Evolutionary conservation across 352 stramenopile genomes (phyloP).

Genomic region (Phytopythium oedochilum): DNA sequence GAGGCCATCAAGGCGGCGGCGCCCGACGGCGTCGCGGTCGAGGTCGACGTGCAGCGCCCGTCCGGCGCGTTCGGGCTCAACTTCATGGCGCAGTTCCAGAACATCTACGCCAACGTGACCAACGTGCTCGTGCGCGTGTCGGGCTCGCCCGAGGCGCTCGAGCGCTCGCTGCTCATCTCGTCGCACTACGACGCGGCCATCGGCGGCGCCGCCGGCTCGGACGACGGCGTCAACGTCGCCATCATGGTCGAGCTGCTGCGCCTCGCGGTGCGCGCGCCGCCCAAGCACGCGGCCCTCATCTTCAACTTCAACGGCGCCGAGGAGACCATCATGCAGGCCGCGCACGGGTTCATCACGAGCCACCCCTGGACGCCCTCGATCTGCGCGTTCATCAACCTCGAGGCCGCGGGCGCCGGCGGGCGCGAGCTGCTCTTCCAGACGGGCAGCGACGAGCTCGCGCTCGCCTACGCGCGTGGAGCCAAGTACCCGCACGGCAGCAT

Average conservation of each 20-base stretch:
- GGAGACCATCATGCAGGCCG: conserved; percentile 75
- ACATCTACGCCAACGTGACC: conserved; percentile 83
- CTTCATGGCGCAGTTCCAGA: conserved; percentile 79
- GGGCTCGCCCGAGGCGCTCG: conserved; percentile 14
- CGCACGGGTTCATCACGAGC: conserved; percentile 79
- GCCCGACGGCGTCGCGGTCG: conserved; percentile 26
- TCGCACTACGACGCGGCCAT: conserved; percentile 80
- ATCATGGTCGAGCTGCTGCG: conserved; percentile 77
- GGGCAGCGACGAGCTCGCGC: conserved; percentile 62
- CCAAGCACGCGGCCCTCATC: conserved; percentile 42
- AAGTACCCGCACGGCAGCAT: conserved; percentile 74
- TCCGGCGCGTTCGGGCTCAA: conserved; percentile 71
- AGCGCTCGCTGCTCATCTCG: conserved; percentile 68
- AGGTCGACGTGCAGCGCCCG: conserved; percentile 62
- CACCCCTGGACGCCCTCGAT: conserved; percentile 70
- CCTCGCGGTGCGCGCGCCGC: conserved; percentile 33
- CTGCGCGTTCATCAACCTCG: conserved; percentile 75
- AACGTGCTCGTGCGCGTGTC: conserved; percentile 73
- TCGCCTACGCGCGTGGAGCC: conserved; percentile 67
- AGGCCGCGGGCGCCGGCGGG: conserved; percentile 62
- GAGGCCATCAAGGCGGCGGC: conserved; percentile 39
- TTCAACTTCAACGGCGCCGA: conserved; percentile 85
- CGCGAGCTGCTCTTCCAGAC: conserved; percentile 78
- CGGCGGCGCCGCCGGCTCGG: conserved; percentile 57
- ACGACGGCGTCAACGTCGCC: conserved; percentile 76